A percentile compares a stretch with the other conserved stretches of the same genome.
phyloP scores from a whole-genome alignment of 2,329 filamentous ascomycete genomes.

The Fusarium nygamai region DNA sequence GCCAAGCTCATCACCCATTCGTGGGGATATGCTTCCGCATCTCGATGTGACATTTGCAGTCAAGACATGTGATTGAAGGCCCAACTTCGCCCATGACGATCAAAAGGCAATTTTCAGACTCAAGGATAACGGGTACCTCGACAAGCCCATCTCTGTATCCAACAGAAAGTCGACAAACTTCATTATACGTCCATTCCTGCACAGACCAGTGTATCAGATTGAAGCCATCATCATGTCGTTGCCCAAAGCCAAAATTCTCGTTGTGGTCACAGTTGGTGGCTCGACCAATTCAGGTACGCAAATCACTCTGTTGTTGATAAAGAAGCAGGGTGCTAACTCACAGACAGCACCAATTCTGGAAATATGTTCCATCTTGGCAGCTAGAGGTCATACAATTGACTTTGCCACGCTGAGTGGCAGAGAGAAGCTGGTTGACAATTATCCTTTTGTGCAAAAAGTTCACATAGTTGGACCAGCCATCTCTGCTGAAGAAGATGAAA shows the following conservation, averaged over 20 bases:
- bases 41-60: background rate
- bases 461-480: background rate
- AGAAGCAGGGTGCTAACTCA: background rate
- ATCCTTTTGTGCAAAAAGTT: background rate
- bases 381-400: constrained; percentile 3
- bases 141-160: background rate
- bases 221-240: background rate
- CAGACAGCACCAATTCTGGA: background rate
- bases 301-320: background rate
- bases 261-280: background rate
- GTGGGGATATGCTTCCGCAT: background rate
- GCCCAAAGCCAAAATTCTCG: background rate
- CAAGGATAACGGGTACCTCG: background rate
- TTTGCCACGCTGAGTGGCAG: background rate
- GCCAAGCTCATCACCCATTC: background rate
- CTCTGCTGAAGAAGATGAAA: background rate
- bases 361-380: background rate
- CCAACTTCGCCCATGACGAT: background rate
- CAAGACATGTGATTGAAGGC: background rate
- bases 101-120: background rate
- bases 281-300: background rate
- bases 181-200: background rate
- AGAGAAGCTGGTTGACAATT: background rate
- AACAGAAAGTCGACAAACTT: background rate
- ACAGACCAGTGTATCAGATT: too few relatives aligned